A percentile compares a stretch with the other conserved stretches of the same genome.
Evolutionary conservation across 2,329 filamentous ascomycete species (phyloP).

Genomic region (Metarhizium humberi): DNA sequence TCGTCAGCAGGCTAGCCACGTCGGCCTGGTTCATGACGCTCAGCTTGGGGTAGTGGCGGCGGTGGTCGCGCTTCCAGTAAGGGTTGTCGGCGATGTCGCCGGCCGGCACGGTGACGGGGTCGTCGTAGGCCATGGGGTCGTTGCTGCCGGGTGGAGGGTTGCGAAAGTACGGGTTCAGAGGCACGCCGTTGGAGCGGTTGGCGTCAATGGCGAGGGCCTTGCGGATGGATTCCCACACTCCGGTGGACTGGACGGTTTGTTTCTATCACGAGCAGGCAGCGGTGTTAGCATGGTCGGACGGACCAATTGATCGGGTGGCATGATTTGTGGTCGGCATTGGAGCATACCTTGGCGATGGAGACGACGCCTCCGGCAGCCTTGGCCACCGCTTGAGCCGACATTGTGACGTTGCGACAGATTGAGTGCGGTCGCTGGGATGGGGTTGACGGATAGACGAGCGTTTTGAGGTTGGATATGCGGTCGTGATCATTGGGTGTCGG

Average conservation of each 20-base stretch:
- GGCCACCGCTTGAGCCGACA: constrained; percentile 52
- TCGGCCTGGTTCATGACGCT: constrained; percentile 78
- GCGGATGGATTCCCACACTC: constrained; percentile 80
- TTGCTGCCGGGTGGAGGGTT: constrained; percentile 54
- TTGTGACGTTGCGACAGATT: constrained; percentile 27
- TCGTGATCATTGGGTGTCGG: constrained; percentile 5
- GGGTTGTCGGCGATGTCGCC: constrained; percentile 34
- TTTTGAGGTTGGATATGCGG: constrained; percentile 8
- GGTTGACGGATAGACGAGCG: constrained; percentile 4
- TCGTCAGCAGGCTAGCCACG: constrained; percentile 72
- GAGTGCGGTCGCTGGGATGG: constrained; percentile 8
- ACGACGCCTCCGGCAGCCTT: constrained; percentile 47
- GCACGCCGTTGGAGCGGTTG: constrained; percentile 82
- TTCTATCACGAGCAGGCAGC: constrained; percentile 50
- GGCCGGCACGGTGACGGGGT: constrained; percentile 49
- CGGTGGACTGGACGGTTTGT: constrained; percentile 86
- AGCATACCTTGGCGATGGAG: constrained; percentile 47
- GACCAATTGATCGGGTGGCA: background rate
- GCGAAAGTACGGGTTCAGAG: constrained; percentile 87
- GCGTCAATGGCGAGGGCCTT: constrained; percentile 72
- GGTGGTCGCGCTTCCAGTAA: constrained; percentile 80
- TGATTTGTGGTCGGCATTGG: background rate
- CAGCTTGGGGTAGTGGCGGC: constrained; percentile 71
- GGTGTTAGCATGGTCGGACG: background rate
- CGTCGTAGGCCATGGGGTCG: constrained; percentile 28